Evolutionary conservation across 352 stramenopile genomes (phyloP), one percentile per base, ranked within the genome.

Genomic region (Globisporangium abappressorium): DNA sequence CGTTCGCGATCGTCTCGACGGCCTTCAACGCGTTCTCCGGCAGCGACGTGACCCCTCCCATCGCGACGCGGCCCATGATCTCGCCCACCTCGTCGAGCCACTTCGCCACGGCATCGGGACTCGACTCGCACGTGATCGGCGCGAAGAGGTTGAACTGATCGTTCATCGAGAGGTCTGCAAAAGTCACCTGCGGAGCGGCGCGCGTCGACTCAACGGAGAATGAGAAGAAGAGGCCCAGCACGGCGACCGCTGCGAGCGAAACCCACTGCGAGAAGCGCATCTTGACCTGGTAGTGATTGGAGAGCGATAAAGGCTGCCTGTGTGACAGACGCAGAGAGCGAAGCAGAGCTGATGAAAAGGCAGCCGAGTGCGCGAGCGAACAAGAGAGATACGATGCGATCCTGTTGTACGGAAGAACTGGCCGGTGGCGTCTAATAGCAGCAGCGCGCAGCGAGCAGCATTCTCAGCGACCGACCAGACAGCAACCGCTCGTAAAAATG

Each of bases 11-110:
- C 15, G 65, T 84, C 24, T 82, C 30, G 2, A 87, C 68, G 9
- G 75, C 72, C 6, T n/a, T n/a, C 36, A 75, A 30, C 1, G 74
- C 73, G 33, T 77, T 78, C 5, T 69, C 54, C 2, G 82, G 82
- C 11, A 90, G 59, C 24, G 60, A 49, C 18, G 68, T 70, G 26
- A 87, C 51, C 0, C 74, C 82, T 9, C 82, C 82, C 5, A 72
- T 68, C 6, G 80, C 78, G 24, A 88, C 66, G 12, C 78, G 78
- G 12, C 36, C 43, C 51, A 87, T 79, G 62, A 90, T 75, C 36
- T 85, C 74, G 61, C 72, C 72, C 47, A 85, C 73, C 4, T 58
- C 46, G 28, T 62, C 43, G 28, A 87, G 73, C 82, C 82, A 90
- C 2, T 56, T 9, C 4, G 71, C 46, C 14, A 69, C 68, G 0